A percentile compares a stretch with the other conserved stretches of the same genome.
Conservation (phyloP, 208 protist species). For the Jaenimonas drosophilae region DNA sequence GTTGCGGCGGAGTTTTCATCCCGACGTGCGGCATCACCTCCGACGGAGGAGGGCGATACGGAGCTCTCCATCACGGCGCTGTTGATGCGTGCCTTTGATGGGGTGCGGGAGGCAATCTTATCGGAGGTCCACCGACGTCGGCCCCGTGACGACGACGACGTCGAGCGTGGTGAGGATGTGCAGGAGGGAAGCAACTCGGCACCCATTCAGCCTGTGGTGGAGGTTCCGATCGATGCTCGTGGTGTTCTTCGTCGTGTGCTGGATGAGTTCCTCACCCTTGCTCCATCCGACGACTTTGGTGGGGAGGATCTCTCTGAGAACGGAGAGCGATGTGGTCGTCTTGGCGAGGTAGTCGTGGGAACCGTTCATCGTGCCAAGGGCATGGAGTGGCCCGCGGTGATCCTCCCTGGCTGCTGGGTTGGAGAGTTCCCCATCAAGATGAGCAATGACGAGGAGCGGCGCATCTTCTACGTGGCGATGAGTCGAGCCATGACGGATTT, state of each 20-base stretch:
- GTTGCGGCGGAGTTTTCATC: no score
- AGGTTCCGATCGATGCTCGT: background rate
- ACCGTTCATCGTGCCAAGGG: slow-evolving; percentile 84
- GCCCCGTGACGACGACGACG: background rate
- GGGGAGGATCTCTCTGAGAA: background rate
- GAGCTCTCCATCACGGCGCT: background rate
- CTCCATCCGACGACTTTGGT: slow-evolving; percentile 73
- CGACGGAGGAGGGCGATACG: background rate
- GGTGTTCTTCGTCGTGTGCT: slow-evolving; percentile 43
- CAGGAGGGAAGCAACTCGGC: background rate
- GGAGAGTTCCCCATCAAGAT: slow-evolving; percentile 60
- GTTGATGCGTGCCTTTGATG: background rate
- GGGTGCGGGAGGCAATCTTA: background rate
- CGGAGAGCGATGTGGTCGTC: background rate
- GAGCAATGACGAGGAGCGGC: slow-evolving; percentile 42
- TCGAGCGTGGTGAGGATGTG: background rate
- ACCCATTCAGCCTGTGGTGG: background rate
- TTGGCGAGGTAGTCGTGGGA: slow-evolving; percentile 27
- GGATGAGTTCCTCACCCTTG: slow-evolving; percentile 63
- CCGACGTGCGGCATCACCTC: background rate
- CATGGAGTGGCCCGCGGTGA: slow-evolving; percentile 79
- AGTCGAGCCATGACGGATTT: slow-evolving; percentile 75
- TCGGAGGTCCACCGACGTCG: background rate
- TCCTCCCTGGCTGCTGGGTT: slow-evolving; percentile 63
- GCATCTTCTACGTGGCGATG: slow-evolving; percentile 85